Evolutionary conservation across 202 grass and related monocot genomes (phyloP), one percentile per base, ranked within the genome.

Genomic region (Sporobolus alterniflorus): DNA sequence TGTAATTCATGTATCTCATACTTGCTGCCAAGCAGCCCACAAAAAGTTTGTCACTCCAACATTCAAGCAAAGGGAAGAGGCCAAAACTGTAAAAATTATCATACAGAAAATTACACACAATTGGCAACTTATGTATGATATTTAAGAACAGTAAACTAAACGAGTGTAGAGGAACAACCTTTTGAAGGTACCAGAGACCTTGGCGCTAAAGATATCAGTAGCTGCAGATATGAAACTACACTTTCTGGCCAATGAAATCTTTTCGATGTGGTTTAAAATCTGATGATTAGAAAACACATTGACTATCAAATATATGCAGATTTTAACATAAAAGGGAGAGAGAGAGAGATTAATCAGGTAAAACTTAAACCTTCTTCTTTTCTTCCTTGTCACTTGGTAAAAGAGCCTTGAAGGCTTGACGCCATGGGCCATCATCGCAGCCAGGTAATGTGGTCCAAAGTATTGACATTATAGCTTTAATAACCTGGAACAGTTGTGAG

Each of bases 161-260:
- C 28, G 77, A 26, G 30, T 12, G 54, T 72, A 79, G 82, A n/a
- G 47, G 30, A 22, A 73, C 43, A 76, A 98, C 96, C 96, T 98
- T 98, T 95, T 98, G 79, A 98, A 98, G 68, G 96, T 98, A 86
- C 96, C 96, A 24, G 89, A 98, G 68, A 98, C 84, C 82, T 98
- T 98, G 76, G 96, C 92, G 48, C 69, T 91, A 82, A 98, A 98
- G 66, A 98, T 95, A 60, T 95, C 96, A 67, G 32, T 90, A 55
- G 96, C 92, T 71, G 92, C 89, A 56, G 82, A 78, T 77, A 91
- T 21, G 67, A 98, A 98, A 57, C 96, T 92, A 85, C 90, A 93
- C 61, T 88, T 92, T 89, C 96, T 90, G 84, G 90, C 87, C 81
- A 77, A 84, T 7, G 84, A 90, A 85, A 98, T 98, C 85, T 94